Conservation (phyloP, 352 stramenopile genomes). For the Paralagenidium karlingii region DNA sequence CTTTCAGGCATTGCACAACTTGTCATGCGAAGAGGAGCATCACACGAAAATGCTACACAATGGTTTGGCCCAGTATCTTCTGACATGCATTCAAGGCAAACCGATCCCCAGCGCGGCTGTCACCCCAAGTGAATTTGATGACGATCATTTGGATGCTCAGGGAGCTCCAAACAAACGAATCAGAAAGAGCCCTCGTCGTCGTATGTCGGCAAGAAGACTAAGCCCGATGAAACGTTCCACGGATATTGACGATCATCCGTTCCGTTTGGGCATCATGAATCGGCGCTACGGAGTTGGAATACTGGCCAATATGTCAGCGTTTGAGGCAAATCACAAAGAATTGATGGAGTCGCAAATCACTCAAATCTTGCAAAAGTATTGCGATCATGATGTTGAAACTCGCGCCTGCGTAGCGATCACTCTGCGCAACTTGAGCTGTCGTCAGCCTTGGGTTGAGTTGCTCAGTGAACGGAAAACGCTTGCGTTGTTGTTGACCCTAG, state of each 20-base stretch:
- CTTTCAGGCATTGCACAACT: conserved; percentile 61
- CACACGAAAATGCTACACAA: conserved; percentile 60
- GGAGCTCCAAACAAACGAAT: no score
- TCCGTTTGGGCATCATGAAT: conserved; percentile 26
- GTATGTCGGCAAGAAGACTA: no score
- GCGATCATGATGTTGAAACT: conserved; percentile 50
- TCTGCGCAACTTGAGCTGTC: conserved; percentile 57
- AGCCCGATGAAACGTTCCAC: no score
- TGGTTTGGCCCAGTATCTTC: conserved; percentile 55
- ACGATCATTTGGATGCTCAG: no score
- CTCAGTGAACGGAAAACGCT: conserved; percentile 62
- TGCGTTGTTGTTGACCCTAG: conserved; percentile 40
- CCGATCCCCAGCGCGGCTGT: conserved; percentile 3
- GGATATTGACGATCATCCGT: no score
- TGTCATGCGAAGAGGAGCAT: conserved; percentile 55
- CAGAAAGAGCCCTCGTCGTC: no score
- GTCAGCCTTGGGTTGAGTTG: conserved; percentile 67
- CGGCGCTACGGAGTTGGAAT: conserved; percentile 47
- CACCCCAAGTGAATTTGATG: conserved; percentile 1
- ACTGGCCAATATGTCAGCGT: conserved; percentile 63
- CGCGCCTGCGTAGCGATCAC: conserved; percentile 57
- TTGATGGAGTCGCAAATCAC: conserved; percentile 61
- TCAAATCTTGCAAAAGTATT: conserved; percentile 56
- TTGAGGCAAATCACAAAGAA: conserved; percentile 68
- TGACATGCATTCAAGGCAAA: conserved; percentile 22